phyloP scores from a whole-genome alignment of 169 alveolate species.

The Eimeria tenella region DNA sequence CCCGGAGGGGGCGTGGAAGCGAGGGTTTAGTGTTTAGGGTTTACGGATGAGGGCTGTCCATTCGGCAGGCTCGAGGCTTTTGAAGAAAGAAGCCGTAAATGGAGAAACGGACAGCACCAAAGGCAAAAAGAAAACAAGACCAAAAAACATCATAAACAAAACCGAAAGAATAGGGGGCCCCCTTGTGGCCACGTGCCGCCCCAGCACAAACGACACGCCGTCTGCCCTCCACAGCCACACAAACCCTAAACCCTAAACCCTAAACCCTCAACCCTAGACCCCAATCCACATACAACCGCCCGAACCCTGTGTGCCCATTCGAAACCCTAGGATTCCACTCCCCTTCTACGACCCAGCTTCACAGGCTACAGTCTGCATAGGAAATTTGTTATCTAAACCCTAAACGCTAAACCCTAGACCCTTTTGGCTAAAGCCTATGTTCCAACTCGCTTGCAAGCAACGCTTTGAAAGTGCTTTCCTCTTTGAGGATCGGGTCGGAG shows the following conservation, averaged over 20 bases:
- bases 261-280: not conserved
- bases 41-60: conserved; percentile 1
- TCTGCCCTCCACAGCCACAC: conserved; percentile 26
- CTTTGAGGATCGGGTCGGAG: no score
- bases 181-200: conserved; percentile 53
- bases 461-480: no score
- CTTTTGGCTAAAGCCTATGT: no score
- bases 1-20: no score
- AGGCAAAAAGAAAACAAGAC: conserved; percentile 41
- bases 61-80: not conserved
- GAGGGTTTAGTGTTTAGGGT: not conserved
- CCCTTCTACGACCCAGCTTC: not conserved
- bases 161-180: conserved; percentile 60
- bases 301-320: not conserved
- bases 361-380: no score
- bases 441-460: no score
- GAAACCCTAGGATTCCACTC: not conserved
- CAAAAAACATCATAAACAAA: conserved; percentile 61
- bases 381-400: not conserved
- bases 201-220: conserved; percentile 57
- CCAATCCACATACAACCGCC: no score
- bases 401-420: not conserved
- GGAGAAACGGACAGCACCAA: conserved; percentile 33
- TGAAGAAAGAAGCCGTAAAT: not conserved
- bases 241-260: not conserved